phyloP scores from a whole-genome alignment of 2,329 filamentous ascomycete species.

The Gliomastix tumulicola region DNA sequence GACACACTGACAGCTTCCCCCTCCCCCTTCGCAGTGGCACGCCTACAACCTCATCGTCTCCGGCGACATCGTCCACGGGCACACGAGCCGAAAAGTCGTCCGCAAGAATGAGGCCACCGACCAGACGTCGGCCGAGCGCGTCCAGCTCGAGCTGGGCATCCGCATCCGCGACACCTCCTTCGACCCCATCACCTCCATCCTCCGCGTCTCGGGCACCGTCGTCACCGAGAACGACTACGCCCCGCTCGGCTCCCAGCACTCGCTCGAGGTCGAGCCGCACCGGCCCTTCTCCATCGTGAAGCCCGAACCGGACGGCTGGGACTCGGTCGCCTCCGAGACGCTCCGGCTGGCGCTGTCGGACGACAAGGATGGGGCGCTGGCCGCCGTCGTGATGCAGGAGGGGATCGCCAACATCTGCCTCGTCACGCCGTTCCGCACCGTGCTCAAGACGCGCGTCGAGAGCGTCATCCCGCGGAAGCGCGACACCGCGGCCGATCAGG shows the following conservation, averaged over 20 bases:
- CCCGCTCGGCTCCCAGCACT: slow-evolving; percentile 49
- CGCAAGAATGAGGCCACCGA: slow-evolving; percentile 12
- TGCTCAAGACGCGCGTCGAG: slow-evolving; percentile 59
- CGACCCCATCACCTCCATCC: slow-evolving; percentile 45
- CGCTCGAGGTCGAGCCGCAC: slow-evolving; percentile 76
- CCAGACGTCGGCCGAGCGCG: slow-evolving; percentile 27
- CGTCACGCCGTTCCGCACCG: slow-evolving; percentile 72
- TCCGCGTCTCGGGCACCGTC: slow-evolving; percentile 50
- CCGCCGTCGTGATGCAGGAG: slow-evolving; percentile 92
- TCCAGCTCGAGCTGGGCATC: slow-evolving; percentile 52
- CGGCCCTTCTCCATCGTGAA: slow-evolving; percentile 87
- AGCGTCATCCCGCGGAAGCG: slow-evolving; percentile 62
- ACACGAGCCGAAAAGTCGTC: slow-evolving; percentile 49
- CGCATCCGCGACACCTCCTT: slow-evolving; percentile 51
- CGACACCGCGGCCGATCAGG: slow-evolving; percentile 55
- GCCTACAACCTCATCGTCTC: slow-evolving; percentile 53
- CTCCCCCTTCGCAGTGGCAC: slow-evolving; percentile 38
- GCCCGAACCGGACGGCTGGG: slow-evolving; percentile 74
- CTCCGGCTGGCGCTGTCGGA: slow-evolving; percentile 74
- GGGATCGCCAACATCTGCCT: slow-evolving; percentile 76
- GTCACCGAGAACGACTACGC: slow-evolving; percentile 45
- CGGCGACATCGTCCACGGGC: slow-evolving; percentile 45
- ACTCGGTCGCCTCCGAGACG: slow-evolving; percentile 75
- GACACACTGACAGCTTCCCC: not conserved
- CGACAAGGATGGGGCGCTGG: slow-evolving; percentile 73